phyloP scores from a whole-genome alignment of 768 basidiomycete genomes.

The Lentinula detonsa region DNA sequence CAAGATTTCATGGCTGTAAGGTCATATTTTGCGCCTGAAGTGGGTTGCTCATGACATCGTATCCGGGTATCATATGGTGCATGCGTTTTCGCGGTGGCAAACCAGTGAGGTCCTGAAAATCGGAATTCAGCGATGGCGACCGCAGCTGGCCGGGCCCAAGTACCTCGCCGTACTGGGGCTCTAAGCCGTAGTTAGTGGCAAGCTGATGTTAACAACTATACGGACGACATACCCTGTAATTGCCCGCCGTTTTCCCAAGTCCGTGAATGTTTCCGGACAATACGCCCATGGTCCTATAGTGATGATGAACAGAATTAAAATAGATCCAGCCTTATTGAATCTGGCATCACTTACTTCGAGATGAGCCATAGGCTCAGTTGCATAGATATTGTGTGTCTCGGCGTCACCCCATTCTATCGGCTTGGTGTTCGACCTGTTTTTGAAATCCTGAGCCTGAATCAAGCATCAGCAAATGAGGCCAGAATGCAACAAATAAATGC shows the following conservation, averaged over 20 bases:
- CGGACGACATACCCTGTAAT: conserved; percentile 29
- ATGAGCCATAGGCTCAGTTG: conserved; percentile 33
- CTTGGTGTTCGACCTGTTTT: conserved; percentile 34
- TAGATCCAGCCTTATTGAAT: background rate
- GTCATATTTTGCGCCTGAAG: conserved; percentile 52
- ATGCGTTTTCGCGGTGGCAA: conserved; percentile 58
- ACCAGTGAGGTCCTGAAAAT: conserved; percentile 42
- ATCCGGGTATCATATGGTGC: conserved; percentile 59
- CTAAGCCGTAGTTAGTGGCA: conserved; percentile 15
- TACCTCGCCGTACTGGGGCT: conserved; percentile 43
- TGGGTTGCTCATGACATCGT: conserved; percentile 47
- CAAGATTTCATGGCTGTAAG: conserved; percentile 39
- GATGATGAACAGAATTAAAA: background rate
- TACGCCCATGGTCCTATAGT: conserved; percentile 1
- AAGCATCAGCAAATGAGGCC: background rate
- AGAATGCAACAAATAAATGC: background rate
- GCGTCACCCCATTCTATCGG: conserved; percentile 41
- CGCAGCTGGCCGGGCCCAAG: conserved; percentile 7
- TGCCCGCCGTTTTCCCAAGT: conserved; percentile 53
- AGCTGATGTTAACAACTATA: background rate
- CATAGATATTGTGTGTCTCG: conserved; percentile 37
- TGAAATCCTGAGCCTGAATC: conserved; percentile 26
- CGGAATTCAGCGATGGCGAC: conserved; percentile 11
- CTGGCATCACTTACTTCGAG: conserved; percentile 31
- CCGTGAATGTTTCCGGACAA: conserved; percentile 52